A percentile compares a stretch with the other conserved stretches of the same genome.
Evolutionary conservation across 2,329 filamentous ascomycete genomes (phyloP).

Genomic region (Aaosphaeria pasadenensis): DNA sequence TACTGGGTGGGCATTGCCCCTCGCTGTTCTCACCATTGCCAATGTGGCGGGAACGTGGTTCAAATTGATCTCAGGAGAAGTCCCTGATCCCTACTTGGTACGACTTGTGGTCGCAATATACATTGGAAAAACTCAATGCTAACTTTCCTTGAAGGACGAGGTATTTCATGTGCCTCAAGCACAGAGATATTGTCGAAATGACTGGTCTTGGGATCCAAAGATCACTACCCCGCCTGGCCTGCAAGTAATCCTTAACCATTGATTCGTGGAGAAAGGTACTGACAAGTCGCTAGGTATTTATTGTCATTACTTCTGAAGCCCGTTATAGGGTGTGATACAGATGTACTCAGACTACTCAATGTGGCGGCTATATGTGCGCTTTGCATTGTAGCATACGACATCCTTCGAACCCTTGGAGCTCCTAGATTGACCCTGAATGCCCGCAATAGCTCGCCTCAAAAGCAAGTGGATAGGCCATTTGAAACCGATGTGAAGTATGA

Average conservation of each 20-base stretch:
- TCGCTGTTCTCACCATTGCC: conserved; percentile 17
- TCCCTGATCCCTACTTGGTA: conserved; percentile 60
- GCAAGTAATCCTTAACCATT: conserved; percentile 24
- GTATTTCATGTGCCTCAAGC: conserved; percentile 89
- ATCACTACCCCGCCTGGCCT: conserved; percentile 94
- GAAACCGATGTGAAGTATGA: conserved; percentile 15
- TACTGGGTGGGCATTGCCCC: conserved; percentile 20
- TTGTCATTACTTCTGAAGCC: conserved; percentile 37
- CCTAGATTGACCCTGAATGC: background rate
- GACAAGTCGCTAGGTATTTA: conserved; percentile 32
- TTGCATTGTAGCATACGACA: conserved; percentile 24
- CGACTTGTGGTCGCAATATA: conserved; percentile 9
- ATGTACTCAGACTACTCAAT: conserved; percentile 39
- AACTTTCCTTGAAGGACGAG: conserved; percentile 61
- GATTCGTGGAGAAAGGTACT: too few species aligned
- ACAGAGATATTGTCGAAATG: conserved; percentile 76
- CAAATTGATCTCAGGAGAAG: conserved; percentile 43
- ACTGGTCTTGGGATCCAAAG: conserved; percentile 84
- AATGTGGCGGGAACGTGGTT: conserved; percentile 23
- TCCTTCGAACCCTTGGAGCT: conserved; percentile 14
- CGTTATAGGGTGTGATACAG: conserved; percentile 40
- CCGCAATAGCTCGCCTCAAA: background rate
- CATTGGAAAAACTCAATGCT: background rate
- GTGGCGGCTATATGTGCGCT: conserved; percentile 35
- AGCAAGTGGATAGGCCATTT: background rate